These are phyloP conservation scores for Solanum clarkiae DNA, from an alignment of 257 asterid species.

Conservation along the genomic window DNA sequence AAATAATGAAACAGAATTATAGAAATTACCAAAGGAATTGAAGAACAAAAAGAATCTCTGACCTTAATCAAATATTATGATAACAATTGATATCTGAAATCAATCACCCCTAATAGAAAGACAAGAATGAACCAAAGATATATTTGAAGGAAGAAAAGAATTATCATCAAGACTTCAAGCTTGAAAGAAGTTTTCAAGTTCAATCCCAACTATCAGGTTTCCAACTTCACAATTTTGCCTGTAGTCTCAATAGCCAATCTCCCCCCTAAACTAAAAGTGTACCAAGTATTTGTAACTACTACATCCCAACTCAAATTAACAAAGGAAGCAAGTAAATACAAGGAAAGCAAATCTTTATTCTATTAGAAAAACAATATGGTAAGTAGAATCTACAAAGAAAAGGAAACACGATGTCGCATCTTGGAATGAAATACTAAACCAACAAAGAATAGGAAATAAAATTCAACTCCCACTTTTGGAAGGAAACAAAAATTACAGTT, in stretches of 20 bases:
- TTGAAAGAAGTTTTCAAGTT: background rate
- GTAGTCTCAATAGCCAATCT: background rate
- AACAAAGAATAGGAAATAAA: background rate
- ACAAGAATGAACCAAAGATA: background rate
- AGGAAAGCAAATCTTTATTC: background rate
- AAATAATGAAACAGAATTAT: background rate
- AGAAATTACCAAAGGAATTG: background rate
- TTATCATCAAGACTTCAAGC: background rate
- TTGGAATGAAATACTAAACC: background rate
- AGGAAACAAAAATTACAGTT: background rate
- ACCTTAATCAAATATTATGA: background rate
- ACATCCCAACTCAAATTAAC: background rate
- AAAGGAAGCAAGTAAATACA: background rate
- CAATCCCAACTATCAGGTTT: background rate
- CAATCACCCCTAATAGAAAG: background rate
- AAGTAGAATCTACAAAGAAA: background rate
- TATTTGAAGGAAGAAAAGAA: background rate
- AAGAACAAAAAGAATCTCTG: background rate
- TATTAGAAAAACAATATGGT: background rate
- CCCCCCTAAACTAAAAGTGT: background rate
- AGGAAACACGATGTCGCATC: background rate
- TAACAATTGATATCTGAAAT: background rate
- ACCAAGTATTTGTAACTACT: background rate
- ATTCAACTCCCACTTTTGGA: background rate
- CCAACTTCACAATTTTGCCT: background rate